These are phyloP conservation scores for Parmelia sp. DNA, from an alignment of 495 filamentous ascomycete genomes.

Conservation along the genomic window DNA sequence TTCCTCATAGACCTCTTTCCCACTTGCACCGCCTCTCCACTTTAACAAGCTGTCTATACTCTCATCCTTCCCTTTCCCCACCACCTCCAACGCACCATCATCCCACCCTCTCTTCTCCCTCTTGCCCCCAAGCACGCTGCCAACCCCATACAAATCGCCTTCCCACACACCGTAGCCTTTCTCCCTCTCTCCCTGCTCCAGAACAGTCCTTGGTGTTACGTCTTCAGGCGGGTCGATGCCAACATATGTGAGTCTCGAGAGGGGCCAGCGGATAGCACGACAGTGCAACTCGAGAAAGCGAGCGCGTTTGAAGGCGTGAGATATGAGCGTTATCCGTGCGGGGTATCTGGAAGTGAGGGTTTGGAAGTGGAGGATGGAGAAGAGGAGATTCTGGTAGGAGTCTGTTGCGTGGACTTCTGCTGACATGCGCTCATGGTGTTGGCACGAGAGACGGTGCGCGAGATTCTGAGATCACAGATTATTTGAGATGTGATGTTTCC, in stretches of 20 bases:
- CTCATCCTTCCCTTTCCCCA: conserved; percentile 28
- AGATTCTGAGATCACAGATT: conserved; percentile 38
- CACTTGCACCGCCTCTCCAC: conserved; percentile 37
- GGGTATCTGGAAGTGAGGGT: conserved; percentile 33
- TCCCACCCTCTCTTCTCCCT: conserved; percentile 40
- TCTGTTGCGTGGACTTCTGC: conserved; percentile 67
- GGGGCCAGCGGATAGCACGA: conserved; percentile 53
- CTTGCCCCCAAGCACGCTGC: conserved; percentile 34
- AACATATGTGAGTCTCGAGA: conserved; percentile 44
- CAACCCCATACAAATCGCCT: conserved; percentile 41
- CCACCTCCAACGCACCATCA: conserved; percentile 22
- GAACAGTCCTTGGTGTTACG: conserved; percentile 40
- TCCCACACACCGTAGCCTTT: conserved; percentile 43
- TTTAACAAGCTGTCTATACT: conserved; percentile 35
- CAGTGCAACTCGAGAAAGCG: conserved; percentile 66
- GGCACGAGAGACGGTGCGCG: conserved; percentile 31
- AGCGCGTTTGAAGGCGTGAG: conserved; percentile 65
- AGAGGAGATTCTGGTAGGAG: conserved; percentile 71
- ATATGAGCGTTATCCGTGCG: conserved; percentile 56
- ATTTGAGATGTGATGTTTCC: conserved; percentile 14
- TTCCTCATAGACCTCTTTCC: conserved; percentile 35
- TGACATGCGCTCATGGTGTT: conserved; percentile 32
- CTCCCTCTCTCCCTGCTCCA: conserved; percentile 38
- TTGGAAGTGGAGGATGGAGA: conserved; percentile 59
- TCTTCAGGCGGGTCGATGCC: conserved; percentile 65